Conservation (phyloP, 345 rosid genomes). For the Pelargonium nanum region DNA sequence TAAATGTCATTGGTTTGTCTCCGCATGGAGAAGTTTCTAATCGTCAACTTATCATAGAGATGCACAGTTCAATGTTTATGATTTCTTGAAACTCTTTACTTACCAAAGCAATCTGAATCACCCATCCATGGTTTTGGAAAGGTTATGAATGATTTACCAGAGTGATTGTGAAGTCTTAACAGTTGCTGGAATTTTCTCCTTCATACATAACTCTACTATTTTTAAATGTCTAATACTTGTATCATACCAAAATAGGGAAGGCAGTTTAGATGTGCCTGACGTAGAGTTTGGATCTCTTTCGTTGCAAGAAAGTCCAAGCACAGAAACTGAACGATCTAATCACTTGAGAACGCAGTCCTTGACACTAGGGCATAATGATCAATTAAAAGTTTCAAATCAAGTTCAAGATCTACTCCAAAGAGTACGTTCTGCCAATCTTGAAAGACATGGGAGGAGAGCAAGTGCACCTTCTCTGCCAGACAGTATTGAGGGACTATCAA, state of each 20-base stretch:
- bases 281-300: constrained; percentile 5
- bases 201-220: no score
- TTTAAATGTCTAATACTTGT: background rate
- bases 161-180: no score
- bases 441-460: background rate
- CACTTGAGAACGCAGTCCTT: background rate
- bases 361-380: background rate
- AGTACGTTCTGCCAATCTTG: background rate
- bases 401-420: background rate
- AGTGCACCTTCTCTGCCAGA: background rate
- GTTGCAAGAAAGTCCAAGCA: background rate
- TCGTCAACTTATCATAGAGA: no score
- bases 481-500: background rate
- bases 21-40: no score
- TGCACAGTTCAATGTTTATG: background rate
- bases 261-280: constrained; percentile 8
- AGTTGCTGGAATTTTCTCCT: no score
- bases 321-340: constrained; percentile 3
- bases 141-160: no score
- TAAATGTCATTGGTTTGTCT: background rate
- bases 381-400: constrained; percentile 6
- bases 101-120: no score
- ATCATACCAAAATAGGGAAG: constrained; percentile 13
- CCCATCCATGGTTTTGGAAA: no score
- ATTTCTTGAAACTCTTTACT: no score